A percentile compares a stretch with the other conserved stretches of the same genome.
Conservation (phyloP, 495 filamentous ascomycete species). For the Neurospora sp. region DNA sequence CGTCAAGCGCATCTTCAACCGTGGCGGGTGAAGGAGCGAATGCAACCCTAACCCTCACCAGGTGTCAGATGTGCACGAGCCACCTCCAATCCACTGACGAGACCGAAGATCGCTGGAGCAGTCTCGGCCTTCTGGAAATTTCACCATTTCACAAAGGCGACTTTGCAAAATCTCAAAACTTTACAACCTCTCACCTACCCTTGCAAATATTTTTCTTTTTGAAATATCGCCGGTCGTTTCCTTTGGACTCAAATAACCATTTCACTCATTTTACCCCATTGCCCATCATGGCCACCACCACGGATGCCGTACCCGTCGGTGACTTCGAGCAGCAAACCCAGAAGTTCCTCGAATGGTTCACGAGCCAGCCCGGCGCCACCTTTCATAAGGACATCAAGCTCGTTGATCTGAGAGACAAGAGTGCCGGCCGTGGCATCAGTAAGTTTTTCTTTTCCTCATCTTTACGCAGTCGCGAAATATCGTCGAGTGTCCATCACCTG, state of each 20-base stretch:
- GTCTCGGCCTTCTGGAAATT: not conserved
- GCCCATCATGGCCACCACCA: not conserved
- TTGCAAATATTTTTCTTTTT: not conserved
- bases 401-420: constrained; percentile 27
- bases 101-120: not conserved
- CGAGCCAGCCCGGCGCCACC: constrained; percentile 31
- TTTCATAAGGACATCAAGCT: constrained; percentile 35
- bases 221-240: not conserved
- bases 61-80: not conserved
- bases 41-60: not conserved
- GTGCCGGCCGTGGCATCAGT: constrained; percentile 38
- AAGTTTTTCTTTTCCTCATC: not conserved
- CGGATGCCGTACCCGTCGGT: not conserved
- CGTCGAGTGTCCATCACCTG: not conserved
- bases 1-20: not conserved
- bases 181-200: not conserved
- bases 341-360: constrained; percentile 36
- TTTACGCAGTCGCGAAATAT: not conserved
- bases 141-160: not conserved
- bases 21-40: not conserved
- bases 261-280: not conserved
- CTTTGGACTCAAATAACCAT: not conserved
- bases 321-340: constrained; percentile 25
- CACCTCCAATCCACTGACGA: not conserved
- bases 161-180: not conserved